Base-by-base conservation (phyloP, 495 filamentous ascomycete genomes). In the Amniculicola lignicola region DNA sequence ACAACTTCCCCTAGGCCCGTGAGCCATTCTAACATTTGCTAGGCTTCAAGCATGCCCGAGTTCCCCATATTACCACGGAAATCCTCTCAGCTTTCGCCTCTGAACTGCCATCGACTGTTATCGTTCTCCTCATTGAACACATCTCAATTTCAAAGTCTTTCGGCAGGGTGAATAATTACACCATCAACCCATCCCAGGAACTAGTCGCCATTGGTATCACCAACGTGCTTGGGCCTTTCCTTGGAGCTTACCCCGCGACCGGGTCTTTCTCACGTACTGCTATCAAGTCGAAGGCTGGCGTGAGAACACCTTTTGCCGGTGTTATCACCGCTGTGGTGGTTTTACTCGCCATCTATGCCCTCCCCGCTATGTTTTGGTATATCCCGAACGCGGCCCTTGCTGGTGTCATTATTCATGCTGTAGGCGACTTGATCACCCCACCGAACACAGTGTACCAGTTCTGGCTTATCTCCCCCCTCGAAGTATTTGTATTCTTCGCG, bases 231-330 rank as follows among this genome's bases (percentile, higher is more conserved):
- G 91, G 89, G 4, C 92, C 93, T 5, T 96, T 98, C 74, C 82
- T 98, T 5, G 93, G 93, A 53, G 93, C 79, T 2, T 98, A 96
- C 62, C 90, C 94, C 1, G 88, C 93, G 0, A 98, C 93, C 23
- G 93, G 93, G 4, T 97, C 94, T 11, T 98, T 98, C 77, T 95
- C 90, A 14, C 86, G 93, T 21, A 98, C 93, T 39, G 93, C 93
- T 22, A 97, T 98, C 75, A 96, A 97, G 72, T 92, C 90, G 1
- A 98, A 97, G 75, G 91, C 94, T 35, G 93, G 93, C 63, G 93
- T 97, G 1, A 84, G 91, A 4, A 95, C 90, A 11, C 93, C 93
- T 0, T 85, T 96, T 51, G 92, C 88, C 7, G 93, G 93, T 73
- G 77, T 92, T 19, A 91, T 97, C 57, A 98, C 93, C 6, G 92